Conservation (phyloP, 2,329 filamentous ascomycete species). For the Orbilia blumenaviensis region DNA sequence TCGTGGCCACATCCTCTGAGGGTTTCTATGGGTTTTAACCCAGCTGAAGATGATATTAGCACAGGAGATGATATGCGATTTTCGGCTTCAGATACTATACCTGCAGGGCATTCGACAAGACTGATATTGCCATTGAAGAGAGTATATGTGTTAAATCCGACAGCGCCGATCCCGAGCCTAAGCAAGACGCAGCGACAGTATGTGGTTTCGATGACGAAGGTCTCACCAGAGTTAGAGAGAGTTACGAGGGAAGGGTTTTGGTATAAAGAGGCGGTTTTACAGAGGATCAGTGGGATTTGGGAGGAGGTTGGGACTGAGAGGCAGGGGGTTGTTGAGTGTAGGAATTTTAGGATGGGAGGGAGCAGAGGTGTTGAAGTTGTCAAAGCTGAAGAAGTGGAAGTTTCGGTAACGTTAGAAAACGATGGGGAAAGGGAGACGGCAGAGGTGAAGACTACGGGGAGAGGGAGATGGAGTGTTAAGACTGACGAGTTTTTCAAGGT, state of each 20-base stretch:
- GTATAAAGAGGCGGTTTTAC: slow-evolving; percentile 84
- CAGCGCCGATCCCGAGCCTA: slow-evolving; percentile 79
- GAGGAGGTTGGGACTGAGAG: slow-evolving; percentile 68
- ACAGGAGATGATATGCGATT: slow-evolving; percentile 61
- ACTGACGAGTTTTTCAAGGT: slow-evolving; percentile 75
- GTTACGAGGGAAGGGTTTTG: slow-evolving; percentile 85
- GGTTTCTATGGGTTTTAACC: slow-evolving; percentile 67
- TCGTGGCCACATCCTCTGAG: slow-evolving; percentile 83
- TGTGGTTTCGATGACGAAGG: slow-evolving; percentile 81
- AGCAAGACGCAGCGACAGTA: slow-evolving; percentile 89
- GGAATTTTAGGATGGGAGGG: slow-evolving; percentile 73
- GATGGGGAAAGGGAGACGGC: neutral
- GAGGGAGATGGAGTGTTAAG: slow-evolving; percentile 39
- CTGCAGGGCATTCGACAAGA: slow-evolving; percentile 76
- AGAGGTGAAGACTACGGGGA: slow-evolving; percentile 24
- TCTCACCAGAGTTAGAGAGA: slow-evolving; percentile 80
- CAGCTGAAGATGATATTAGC: slow-evolving; percentile 46
- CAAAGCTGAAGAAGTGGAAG: slow-evolving; percentile 79
- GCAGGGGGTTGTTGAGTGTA: slow-evolving; percentile 76
- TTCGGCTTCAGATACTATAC: slow-evolving; percentile 66
- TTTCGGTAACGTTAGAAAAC: slow-evolving; percentile 59
- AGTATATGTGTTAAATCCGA: slow-evolving; percentile 78
- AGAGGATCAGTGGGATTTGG: slow-evolving; percentile 77
- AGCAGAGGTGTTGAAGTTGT: slow-evolving; percentile 79
- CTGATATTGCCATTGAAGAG: slow-evolving; percentile 79